These are phyloP conservation scores for Dactylellina sp. DNA, from an alignment of 2,329 filamentous ascomycete species.

Conservation along the genomic window DNA sequence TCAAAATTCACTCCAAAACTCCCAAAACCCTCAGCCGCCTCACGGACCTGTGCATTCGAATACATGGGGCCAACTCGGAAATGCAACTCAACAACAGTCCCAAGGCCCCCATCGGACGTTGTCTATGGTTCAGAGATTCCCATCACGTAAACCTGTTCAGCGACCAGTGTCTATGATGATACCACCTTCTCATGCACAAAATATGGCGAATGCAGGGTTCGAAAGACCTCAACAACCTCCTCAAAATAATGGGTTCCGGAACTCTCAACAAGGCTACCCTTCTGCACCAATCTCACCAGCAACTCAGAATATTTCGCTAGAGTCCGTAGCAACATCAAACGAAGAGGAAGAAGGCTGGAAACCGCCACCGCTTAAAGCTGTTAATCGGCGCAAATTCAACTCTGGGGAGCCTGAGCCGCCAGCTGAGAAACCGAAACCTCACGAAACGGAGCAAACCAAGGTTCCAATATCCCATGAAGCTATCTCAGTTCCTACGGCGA, in stretches of 20 bases:
- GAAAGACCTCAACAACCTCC: background rate
- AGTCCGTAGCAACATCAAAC: background rate
- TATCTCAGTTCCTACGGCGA: background rate
- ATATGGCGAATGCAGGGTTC: conserved; percentile 9
- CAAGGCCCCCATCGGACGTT: conserved; percentile 24
- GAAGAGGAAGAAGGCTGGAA: conserved; percentile 29
- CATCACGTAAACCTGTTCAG: conserved; percentile 39
- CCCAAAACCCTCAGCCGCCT: background rate
- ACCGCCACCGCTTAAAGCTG: conserved; percentile 36
- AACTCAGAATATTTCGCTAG: background rate
- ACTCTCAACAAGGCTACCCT: conserved; percentile 8
- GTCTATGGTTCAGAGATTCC: conserved; percentile 36
- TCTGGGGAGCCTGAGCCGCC: conserved; percentile 33
- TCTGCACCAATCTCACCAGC: background rate
- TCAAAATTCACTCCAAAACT: background rate
- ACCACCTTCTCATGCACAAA: conserved; percentile 22
- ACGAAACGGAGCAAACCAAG: background rate
- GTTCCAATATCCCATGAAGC: conserved; percentile 6
- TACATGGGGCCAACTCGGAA: conserved; percentile 15
- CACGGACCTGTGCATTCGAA: conserved; percentile 13
- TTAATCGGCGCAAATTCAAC: conserved; percentile 38
- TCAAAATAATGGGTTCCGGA: conserved; percentile 13
- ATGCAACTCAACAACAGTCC: background rate
- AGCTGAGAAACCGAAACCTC: background rate
- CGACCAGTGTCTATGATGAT: conserved; percentile 47